phyloP scores from a whole-genome alignment of 139 green algal genomes.

The Micractinium conductrix region DNA sequence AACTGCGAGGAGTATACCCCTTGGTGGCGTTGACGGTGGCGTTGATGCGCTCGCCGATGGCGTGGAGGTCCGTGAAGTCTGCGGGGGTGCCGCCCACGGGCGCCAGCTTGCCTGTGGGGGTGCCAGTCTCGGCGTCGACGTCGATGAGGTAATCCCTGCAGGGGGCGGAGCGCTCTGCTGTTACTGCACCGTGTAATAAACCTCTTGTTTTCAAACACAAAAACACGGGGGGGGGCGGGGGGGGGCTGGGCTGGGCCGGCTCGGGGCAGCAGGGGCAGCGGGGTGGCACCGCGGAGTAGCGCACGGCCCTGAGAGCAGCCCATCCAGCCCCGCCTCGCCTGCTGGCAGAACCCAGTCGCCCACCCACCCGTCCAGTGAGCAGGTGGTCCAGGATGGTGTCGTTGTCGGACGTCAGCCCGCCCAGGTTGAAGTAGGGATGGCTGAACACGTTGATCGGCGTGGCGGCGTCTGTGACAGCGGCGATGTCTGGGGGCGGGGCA shows the following conservation, averaged over 20 bases:
- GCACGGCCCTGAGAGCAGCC: neutral
- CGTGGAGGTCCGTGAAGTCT: neutral
- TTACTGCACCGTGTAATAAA: no score
- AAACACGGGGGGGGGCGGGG: no score
- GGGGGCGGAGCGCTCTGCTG: no score
- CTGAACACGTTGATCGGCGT: neutral
- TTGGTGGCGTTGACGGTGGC: neutral
- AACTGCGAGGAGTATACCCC: neutral
- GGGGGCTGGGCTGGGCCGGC: no score
- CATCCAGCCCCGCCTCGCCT: no score
- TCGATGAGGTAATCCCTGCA: neutral
- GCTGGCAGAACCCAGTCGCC: no score
- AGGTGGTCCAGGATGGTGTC: neutral
- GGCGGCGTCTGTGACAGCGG: neutral
- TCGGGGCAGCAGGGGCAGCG: no score
- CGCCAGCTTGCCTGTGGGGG: neutral
- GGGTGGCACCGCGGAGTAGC: neutral
- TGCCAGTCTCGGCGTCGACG: neutral
- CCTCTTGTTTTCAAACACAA: no score
- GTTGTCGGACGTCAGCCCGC: neutral
- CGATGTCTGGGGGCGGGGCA: constrained; percentile 5
- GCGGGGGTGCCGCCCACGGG: neutral
- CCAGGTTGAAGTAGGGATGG: constrained; percentile 7
- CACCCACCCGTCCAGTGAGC: neutral
- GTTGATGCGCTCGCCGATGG: constrained; percentile 11